Percentiles rank a stretch among this genome's conserved stretches.
Conservation (phyloP, 495 filamentous ascomycete genomes). For the Penicillium simplicissimum region DNA sequence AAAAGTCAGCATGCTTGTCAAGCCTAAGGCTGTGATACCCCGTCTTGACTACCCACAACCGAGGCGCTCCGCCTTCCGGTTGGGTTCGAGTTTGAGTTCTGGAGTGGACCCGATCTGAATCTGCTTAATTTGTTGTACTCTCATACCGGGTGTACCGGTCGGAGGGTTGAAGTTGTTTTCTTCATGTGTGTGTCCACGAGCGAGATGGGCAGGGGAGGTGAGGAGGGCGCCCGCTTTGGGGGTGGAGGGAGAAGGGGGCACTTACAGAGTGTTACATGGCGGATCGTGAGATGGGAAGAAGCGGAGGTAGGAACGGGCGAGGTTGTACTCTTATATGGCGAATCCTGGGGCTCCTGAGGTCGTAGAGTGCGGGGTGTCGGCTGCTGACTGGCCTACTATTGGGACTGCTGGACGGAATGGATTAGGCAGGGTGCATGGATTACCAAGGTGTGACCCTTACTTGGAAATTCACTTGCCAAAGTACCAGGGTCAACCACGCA, state of each 20-base stretch:
- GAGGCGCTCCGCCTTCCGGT: not conserved
- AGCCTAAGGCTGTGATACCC: no score
- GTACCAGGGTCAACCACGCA: no score
- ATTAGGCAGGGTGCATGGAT: not conserved
- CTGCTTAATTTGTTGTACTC: not conserved
- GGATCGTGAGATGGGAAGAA: not conserved
- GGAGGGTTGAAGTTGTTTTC: slow-evolving; percentile 1
- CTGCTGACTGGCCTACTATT: no score
- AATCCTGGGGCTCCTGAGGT: not conserved
- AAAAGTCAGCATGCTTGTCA: not conserved
- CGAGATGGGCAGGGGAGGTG: not conserved
- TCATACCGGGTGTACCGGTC: not conserved
- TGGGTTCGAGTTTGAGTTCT: not conserved
- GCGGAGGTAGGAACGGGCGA: not conserved
- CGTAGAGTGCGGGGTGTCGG: no score
- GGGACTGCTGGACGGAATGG: no score
- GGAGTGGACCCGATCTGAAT: slow-evolving; percentile 3
- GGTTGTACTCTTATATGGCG: not conserved
- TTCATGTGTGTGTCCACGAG: not conserved
- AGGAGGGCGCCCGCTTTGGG: not conserved
- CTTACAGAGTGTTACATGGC: not conserved
- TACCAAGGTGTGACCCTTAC: not conserved
- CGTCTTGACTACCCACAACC: no score
- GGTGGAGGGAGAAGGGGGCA: not conserved
- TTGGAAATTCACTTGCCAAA: not conserved